Conservation (phyloP, 2,329 filamentous ascomycete genomes). For the Talaromyces islandicus region DNA sequence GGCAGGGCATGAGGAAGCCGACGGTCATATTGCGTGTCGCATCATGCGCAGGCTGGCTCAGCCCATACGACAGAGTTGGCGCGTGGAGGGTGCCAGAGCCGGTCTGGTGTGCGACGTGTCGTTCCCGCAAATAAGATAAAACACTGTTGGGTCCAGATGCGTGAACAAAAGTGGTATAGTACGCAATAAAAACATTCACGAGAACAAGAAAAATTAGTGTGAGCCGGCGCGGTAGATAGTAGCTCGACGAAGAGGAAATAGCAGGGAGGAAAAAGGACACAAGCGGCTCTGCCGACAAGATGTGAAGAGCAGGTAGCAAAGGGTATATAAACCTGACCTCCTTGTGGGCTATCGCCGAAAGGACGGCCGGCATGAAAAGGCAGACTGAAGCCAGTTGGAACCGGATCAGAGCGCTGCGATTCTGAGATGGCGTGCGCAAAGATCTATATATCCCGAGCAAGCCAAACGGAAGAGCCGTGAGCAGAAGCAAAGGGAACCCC, state of each 20-base stretch:
- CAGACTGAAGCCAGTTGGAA: slow-evolving; percentile 55
- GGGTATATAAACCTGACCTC: slow-evolving; percentile 97
- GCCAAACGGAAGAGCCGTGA: slow-evolving; percentile 73
- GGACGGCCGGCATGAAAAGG: slow-evolving; percentile 52
- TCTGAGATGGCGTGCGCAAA: slow-evolving; percentile 15
- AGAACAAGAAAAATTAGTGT: slow-evolving; percentile 55
- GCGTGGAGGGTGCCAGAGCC: slow-evolving; percentile 18
- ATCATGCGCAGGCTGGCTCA: slow-evolving; percentile 4
- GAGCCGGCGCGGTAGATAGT: slow-evolving; percentile 41
- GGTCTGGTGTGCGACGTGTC: slow-evolving; percentile 59
- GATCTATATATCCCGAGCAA: slow-evolving; percentile 57
- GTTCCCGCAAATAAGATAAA: slow-evolving; percentile 65
- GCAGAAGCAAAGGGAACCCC: slow-evolving; percentile 80
- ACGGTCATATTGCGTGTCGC: slow-evolving; percentile 43
- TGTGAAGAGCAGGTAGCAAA: slow-evolving; percentile 76
- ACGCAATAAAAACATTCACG: slow-evolving; percentile 64
- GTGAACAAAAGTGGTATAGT: slow-evolving; percentile 71
- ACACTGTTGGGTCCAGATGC: slow-evolving; percentile 74
- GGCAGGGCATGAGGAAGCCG: slow-evolving; percentile 90
- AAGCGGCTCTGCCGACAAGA: slow-evolving; percentile 66
- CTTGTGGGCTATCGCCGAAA: slow-evolving; percentile 86
- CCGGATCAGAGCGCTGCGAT: slow-evolving; percentile 27
- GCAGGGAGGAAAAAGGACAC: slow-evolving; percentile 57
- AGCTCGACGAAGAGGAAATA: slow-evolving; percentile 25
- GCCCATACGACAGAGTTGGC: slow-evolving; percentile 15